A percentile compares a stretch with the other conserved stretches of the same genome.
phyloP scores from a whole-genome alignment of 805 yeast genomes.

The Kluyveromyces wickerhamii region DNA sequence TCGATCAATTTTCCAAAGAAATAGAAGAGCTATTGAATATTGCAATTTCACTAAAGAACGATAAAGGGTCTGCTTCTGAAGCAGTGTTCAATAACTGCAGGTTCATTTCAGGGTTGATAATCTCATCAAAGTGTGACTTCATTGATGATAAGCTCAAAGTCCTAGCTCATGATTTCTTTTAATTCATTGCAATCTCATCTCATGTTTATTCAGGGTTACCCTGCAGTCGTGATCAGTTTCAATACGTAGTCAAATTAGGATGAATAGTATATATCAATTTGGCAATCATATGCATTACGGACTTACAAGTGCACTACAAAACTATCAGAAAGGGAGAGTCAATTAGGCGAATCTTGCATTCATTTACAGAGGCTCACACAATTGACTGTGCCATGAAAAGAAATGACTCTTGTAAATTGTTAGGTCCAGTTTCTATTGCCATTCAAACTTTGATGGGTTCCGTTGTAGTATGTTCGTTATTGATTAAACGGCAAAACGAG shows the following conservation, averaged over 20 bases:
- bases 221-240: too few species aligned
- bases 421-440: conserved; percentile 81
- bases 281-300: too few species aligned
- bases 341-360: too few species aligned
- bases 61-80: conserved; percentile 19
- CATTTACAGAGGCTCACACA: too few species aligned
- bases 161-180: not conserved
- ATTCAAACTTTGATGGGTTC: conserved; percentile 74
- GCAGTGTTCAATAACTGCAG: conserved; percentile 25
- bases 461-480: conserved; percentile 63
- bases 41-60: conserved; percentile 11
- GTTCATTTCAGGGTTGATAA: conserved; percentile 24
- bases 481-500: conserved; percentile 71
- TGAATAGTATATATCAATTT: too few species aligned
- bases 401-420: conserved; percentile 55
- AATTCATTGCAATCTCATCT: too few species aligned
- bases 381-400: too few species aligned
- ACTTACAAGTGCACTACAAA: too few species aligned
- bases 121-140: conserved; percentile 3
- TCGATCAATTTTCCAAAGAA: conserved; percentile 9
- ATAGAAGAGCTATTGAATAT: conserved; percentile 14
- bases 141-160: not conserved
- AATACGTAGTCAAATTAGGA: too few species aligned
- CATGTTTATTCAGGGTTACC: too few species aligned
- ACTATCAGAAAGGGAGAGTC: too few species aligned